phyloP scores from a whole-genome alignment of 139 green algal genomes.

The Pedinophyceae sp. region DNA sequence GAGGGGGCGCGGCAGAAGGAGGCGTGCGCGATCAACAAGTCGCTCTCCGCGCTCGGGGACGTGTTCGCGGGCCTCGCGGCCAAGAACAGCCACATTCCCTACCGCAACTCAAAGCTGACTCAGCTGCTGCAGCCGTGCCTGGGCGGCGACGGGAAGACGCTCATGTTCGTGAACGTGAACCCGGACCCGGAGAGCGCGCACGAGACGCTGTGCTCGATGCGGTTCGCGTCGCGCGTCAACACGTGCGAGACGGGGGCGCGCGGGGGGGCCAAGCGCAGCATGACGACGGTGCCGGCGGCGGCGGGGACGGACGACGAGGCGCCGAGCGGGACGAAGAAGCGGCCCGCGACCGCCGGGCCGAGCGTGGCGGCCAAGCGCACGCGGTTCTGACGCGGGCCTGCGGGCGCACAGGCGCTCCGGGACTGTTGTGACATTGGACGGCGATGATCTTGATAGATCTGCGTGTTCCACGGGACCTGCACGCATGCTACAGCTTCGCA shows the following conservation, averaged over 20 bases:
- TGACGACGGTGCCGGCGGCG: no score
- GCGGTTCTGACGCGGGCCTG: no score
- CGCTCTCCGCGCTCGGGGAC: constrained; percentile 62
- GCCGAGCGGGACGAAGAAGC: no score
- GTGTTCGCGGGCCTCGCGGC: constrained; percentile 62
- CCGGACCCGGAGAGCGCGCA: constrained; percentile 50
- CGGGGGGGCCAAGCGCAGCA: constrained; percentile 48
- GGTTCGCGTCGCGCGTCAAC: constrained; percentile 64
- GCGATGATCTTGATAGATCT: no score
- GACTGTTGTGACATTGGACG: no score
- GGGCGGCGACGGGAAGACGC: constrained; percentile 72
- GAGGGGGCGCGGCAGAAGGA: constrained; percentile 70
- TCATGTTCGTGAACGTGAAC: constrained; percentile 93
- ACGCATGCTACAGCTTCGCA: no score
- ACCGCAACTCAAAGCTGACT: constrained; percentile 91
- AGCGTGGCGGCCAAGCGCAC: no score
- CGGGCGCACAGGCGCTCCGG: no score
- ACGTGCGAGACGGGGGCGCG: constrained; percentile 57
- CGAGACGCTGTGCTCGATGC: constrained; percentile 71
- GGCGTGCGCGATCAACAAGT: constrained; percentile 89
- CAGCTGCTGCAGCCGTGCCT: constrained; percentile 78
- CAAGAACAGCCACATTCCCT: constrained; percentile 59
- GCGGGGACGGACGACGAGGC: no score
- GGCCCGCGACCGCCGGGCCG: no score
- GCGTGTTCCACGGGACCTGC: no score